These are phyloP conservation scores for Boehmeria nivea DNA, from an alignment of 306 rosid species.

Conservation along the genomic window DNA sequence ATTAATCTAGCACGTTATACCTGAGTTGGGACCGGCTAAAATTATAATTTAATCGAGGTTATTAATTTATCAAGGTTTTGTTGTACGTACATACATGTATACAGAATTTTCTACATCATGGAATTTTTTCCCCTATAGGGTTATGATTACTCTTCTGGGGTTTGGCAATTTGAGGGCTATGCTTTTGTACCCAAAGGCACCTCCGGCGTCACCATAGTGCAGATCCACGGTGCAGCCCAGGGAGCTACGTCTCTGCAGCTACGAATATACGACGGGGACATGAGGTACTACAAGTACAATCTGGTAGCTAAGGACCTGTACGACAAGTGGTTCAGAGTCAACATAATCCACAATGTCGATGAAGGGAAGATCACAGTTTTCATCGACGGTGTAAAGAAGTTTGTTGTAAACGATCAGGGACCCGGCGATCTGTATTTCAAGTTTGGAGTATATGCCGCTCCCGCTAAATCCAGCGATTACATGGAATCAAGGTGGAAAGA, in stretches of 20 bases:
- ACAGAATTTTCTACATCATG: not conserved
- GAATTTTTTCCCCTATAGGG: not conserved
- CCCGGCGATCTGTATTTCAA: conserved; percentile 28
- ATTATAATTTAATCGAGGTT: too few species aligned
- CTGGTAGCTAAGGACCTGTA: conserved; percentile 22
- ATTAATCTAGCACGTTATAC: too few species aligned
- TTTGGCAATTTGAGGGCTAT: conserved; percentile 30
- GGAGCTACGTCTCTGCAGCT: conserved; percentile 26
- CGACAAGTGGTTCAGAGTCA: conserved; percentile 31
- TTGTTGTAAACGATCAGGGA: conserved; percentile 25
- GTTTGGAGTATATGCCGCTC: conserved; percentile 32
- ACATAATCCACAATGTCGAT: conserved; percentile 29
- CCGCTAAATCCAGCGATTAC: conserved; percentile 19
- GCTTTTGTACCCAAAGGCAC: conserved; percentile 15
- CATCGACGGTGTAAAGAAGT: conserved; percentile 22
- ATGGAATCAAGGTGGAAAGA: conserved; percentile 33
- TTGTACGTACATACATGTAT: too few species aligned
- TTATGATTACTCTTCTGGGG: conserved; percentile 21
- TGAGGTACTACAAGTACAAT: conserved; percentile 17
- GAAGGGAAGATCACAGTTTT: conserved; percentile 21
- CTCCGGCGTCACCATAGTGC: conserved; percentile 14
- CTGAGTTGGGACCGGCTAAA: too few species aligned
- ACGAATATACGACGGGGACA: conserved; percentile 22
- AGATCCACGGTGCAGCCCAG: conserved; percentile 25
- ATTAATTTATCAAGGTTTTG: too few species aligned